Evolutionary conservation across 257 asterid genomes (phyloP), one percentile per base, ranked within the genome.

Genomic region (Cynanchum wilfordii): DNA sequence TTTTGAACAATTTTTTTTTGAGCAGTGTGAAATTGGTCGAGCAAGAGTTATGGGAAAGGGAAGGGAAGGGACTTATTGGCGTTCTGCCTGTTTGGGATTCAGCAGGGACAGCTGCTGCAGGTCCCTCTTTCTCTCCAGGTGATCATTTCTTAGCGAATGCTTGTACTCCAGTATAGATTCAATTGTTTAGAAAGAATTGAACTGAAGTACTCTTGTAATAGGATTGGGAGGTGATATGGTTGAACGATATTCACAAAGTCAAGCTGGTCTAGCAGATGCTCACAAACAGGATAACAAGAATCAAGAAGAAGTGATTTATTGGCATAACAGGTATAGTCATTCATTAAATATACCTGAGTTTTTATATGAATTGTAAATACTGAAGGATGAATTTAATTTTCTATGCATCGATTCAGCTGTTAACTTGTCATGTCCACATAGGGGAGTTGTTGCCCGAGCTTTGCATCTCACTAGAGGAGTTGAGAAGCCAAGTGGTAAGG

Each of bases 11-110:
- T 64, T 30, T 57, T 25, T 44, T 70, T 70, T 25, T 27, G 66
- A 72, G 57, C 79, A 95, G 99, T 82, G 98, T 95, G 74, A 95
- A 92, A 84, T 79, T 95, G 88, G 99, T 95, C 65, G 97, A 95
- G 76, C 99, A 95, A 78, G 99, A 95, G 79, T 79, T 95, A 74
- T 95, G 99, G 98, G 98, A 95, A 89, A 90, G 98, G 83, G 99
- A 95, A 75, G 99, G 89, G 84, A 92, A 92, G 82, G 99, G 99
- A 33, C 76, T 95, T 33, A 92, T 92, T 66, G 99, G 99, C 70
- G 88, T 95, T 84, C 87, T 95, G 62, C 99, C 98, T 1, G 97
- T 95, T 55, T 89, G 95, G 64, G 98, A 95, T 83, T 88, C 92
- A 56, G 91, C 86, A 2, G 97, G 84, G 84, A 73, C 86, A 56